phyloP scores from a whole-genome alignment of 139 green algal genomes.

The Monoraphidium neglectum region DNA sequence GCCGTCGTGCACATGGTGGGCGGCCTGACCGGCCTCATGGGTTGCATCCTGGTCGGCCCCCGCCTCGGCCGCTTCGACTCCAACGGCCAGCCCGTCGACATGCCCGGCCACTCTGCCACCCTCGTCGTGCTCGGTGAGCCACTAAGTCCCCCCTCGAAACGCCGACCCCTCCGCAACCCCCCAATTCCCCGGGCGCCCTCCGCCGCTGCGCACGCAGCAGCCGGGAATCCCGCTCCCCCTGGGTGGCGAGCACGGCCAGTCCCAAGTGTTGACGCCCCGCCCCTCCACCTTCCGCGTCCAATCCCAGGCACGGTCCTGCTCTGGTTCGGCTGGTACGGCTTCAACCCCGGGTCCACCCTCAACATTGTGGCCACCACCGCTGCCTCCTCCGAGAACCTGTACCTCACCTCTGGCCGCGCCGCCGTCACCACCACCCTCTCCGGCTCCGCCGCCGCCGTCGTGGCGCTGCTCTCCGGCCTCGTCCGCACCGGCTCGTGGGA shows the following conservation, averaged over 20 bases:
- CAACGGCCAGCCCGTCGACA: constrained; percentile 73
- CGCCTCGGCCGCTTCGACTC: constrained; percentile 91
- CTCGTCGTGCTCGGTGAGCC: constrained; percentile 49
- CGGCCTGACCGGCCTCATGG: constrained; percentile 54
- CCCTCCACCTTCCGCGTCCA: background rate
- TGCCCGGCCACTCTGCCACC: constrained; percentile 60
- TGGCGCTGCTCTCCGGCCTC: constrained; percentile 40
- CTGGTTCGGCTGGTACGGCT: constrained; percentile 95
- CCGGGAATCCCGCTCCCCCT: too few species aligned
- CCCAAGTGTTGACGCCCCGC: too few species aligned
- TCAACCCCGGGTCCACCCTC: constrained; percentile 78
- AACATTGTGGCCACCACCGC: constrained; percentile 41
- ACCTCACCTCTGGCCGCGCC: constrained; percentile 36
- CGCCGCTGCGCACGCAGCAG: too few species aligned
- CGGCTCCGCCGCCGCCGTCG: constrained; percentile 60
- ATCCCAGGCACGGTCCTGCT: constrained; percentile 67
- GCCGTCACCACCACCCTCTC: constrained; percentile 88
- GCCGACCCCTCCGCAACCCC: too few species aligned
- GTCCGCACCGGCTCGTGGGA: constrained; percentile 61
- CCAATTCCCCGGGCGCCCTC: too few species aligned
- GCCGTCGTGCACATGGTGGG: constrained; percentile 83
- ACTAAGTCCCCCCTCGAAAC: background rate
- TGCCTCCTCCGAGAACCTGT: constrained; percentile 32
- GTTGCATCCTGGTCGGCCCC: constrained; percentile 86
- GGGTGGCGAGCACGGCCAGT: too few species aligned